Percentiles rank a stretch among this genome's conserved stretches.
phyloP scores from a whole-genome alignment of 768 basidiomycete genomes.

The Russula dissimulans region DNA sequence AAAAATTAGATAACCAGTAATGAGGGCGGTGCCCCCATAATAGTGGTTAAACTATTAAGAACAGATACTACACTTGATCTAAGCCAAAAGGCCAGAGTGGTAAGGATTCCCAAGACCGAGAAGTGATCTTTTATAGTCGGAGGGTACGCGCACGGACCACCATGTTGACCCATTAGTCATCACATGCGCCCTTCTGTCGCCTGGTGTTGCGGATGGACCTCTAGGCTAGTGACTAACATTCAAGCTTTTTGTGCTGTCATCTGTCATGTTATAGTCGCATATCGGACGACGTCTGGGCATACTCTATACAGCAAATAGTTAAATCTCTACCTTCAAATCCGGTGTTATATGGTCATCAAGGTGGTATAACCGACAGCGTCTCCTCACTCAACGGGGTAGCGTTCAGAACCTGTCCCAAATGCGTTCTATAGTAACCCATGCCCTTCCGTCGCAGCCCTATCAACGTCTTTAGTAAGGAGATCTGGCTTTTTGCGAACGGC shows the following conservation, averaged over 20 bases:
- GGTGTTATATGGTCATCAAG: not conserved
- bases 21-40: conserved; percentile 19
- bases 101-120: conserved; percentile 29
- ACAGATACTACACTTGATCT: conserved; percentile 98
- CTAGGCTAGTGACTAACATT: too few relatives aligned
- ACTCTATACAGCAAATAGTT: too few relatives aligned
- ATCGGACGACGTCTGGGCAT: too few relatives aligned
- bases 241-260: too few relatives aligned
- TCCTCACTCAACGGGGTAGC: not conserved
- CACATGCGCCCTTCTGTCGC: too few relatives aligned
- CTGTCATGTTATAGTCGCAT: too few relatives aligned
- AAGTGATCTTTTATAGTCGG: not conserved
- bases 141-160: not conserved
- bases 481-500: not conserved
- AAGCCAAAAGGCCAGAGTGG: conserved; percentile 95
- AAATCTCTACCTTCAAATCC: not conserved
- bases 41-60: conserved; percentile 67
- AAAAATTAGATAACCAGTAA: too few relatives aligned
- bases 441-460: conserved; percentile 6
- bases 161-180: too few relatives aligned
- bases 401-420: conserved; percentile 6
- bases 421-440: not conserved
- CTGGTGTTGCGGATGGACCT: too few relatives aligned
- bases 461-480: not conserved
- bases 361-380: not conserved